Evolutionary conservation across 441 rosid genomes (phyloP), one percentile per base, ranked within the genome.

Genomic region (Breynia disticha): DNA sequence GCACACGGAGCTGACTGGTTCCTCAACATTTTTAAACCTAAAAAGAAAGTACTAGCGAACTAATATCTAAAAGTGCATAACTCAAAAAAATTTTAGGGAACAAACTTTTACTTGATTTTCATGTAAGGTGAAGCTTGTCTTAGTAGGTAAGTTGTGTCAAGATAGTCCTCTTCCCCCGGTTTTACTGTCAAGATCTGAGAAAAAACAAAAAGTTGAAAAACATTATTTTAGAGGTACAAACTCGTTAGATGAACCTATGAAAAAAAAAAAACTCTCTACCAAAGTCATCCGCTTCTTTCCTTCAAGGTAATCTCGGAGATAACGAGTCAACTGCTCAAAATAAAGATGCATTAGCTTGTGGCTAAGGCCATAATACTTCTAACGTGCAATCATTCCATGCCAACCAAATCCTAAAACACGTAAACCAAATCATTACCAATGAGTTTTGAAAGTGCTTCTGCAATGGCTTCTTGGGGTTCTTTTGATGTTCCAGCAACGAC

Each of bases 121-220:
- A 76, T 90, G 19, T 63, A 90, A 15, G 96, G 98, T n/a, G 95
- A 83, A 52, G 95, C 94, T 67, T 90, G 96, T 77, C 83, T 76
- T 50, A 90, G 58, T 46, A 90, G 75, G 65, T 79, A 78, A 16
- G 83, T 72, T 14, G 93, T 71, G 67, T 85, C 96, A 28, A 76
- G 78, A 72, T 82, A 90, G 64, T 83, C 96, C 18, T 80, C 87
- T 71, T 79, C 94, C 59, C 87, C 95, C 47, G 93, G 69, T 68
- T 83, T 87, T 28, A 87, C 84, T 15, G 96, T 83, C 67, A 87
- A 73, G 65, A 90, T 70, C 98, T 90, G 76, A 54, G 70, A 58
- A 62, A 12, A 57, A n/a, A 56, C 50, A 44, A 55, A 37, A 39
- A 62, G 21, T 37, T 11, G 44, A 41, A 41, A 41, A 15, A 41